Evolutionary conservation across 1,284 basidiomycete species (phyloP).

Genomic region (Gymnopus androsaceus): DNA sequence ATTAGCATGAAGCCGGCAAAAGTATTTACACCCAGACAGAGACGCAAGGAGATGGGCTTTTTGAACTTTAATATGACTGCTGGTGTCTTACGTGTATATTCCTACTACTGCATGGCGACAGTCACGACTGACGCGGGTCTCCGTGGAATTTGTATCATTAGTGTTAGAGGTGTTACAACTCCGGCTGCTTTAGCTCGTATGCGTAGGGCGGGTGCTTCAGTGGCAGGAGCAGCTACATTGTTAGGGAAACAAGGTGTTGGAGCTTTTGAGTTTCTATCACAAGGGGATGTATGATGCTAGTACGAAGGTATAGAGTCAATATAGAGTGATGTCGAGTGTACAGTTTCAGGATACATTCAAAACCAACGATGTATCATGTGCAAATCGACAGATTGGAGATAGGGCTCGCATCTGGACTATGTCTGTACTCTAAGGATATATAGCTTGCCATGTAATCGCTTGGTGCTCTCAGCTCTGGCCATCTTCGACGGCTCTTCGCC

Average conservation of each 20-base stretch:
- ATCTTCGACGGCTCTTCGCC: no score
- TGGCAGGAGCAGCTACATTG: conserved; percentile 74
- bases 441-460: no score
- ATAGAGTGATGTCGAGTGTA: no score
- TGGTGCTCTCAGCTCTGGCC: no score
- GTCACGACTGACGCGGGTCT: conserved; percentile 29
- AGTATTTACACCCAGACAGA: conserved; percentile 38
- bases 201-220: conserved; percentile 66
- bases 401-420: no score
- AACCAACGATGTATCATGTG: no score
- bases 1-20: conserved; percentile 65
- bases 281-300: no score
- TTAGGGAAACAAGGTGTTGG: conserved; percentile 64
- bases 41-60: conserved; percentile 65
- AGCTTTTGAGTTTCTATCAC: conserved; percentile 54
- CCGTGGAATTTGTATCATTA: conserved; percentile 63
- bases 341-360: no score
- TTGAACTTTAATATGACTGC: conserved; percentile 78
- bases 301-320: no score
- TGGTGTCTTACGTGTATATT: no score
- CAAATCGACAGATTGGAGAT: no score
- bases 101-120: conserved; percentile 41
- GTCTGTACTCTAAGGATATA: no score
- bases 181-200: conserved; percentile 61
- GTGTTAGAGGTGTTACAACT: conserved; percentile 77